These are phyloP conservation scores for Russula ochroleuca DNA, from an alignment of 768 basidiomycete species.

Conservation along the genomic window DNA sequence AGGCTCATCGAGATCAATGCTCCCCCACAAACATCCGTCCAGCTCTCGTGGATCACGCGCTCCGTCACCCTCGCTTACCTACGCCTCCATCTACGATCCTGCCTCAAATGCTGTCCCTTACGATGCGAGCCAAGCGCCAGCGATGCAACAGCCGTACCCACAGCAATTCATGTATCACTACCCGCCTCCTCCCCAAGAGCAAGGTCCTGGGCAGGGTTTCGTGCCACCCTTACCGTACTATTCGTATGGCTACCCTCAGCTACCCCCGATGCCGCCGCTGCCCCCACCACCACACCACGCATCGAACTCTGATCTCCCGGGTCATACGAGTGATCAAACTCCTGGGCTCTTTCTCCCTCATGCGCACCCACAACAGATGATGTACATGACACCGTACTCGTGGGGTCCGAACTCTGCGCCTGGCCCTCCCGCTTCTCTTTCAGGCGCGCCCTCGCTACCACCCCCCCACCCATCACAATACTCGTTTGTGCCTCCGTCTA, in stretches of 20 bases:
- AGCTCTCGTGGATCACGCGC: constrained; percentile 72
- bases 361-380: constrained; percentile 37
- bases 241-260: constrained; percentile 22
- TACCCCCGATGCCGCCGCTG: constrained; percentile 2
- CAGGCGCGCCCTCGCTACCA: constrained; percentile 34
- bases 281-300: constrained; percentile 22
- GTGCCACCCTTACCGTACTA: constrained; percentile 27
- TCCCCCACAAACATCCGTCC: constrained; percentile 44
- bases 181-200: constrained; percentile 28
- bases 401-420: constrained; percentile 19
- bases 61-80: constrained; percentile 72
- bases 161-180: constrained; percentile 34
- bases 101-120: constrained; percentile 33
- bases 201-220: constrained; percentile 28
- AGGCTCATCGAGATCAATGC: constrained; percentile 56
- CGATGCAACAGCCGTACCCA: constrained; percentile 34
- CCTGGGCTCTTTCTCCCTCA: constrained; percentile 9
- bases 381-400: constrained; percentile 31
- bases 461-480: constrained; percentile 36
- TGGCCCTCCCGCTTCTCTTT: constrained; percentile 37
- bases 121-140: constrained; percentile 32
- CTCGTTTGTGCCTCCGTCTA: constrained; percentile 33
- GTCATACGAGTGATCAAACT: constrained; percentile 19
- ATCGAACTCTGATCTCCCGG: constrained; percentile 32
- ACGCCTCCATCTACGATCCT: constrained; percentile 69